These are phyloP conservation scores for Candida endomychidarum DNA, from an alignment of 805 yeast genomes.

Conservation along the genomic window DNA sequence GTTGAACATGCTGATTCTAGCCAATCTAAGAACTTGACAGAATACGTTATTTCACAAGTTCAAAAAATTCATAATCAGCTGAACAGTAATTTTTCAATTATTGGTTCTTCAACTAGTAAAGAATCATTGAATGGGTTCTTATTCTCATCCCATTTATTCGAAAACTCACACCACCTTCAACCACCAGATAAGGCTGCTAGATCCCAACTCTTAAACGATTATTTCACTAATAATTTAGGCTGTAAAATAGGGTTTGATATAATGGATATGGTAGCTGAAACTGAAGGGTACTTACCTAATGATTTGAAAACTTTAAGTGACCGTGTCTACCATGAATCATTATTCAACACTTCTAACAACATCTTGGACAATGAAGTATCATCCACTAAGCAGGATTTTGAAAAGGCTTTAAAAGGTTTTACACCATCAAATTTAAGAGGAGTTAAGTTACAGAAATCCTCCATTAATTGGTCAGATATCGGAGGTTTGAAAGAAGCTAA, in stretches of 20 bases:
- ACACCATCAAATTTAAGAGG: conserved; percentile 84
- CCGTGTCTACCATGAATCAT: conserved; percentile 58
- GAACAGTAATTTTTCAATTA: conserved; percentile 48
- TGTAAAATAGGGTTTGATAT: conserved; percentile 41
- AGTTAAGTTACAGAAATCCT: conserved; percentile 77
- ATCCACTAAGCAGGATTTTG: conserved; percentile 34
- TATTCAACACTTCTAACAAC: conserved; percentile 20
- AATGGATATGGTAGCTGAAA: conserved; percentile 54
- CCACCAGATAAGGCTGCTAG: conserved; percentile 72
- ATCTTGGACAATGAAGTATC: conserved; percentile 14
- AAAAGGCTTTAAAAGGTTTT: conserved; percentile 61
- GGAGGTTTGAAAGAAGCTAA: conserved; percentile 87
- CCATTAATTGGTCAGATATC: conserved; percentile 79
- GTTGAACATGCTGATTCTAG: conserved; percentile 58
- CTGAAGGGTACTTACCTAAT: conserved; percentile 88
- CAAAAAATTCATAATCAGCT: conserved; percentile 46
- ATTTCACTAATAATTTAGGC: conserved; percentile 27
- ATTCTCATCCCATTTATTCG: conserved; percentile 69
- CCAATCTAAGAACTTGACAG: conserved; percentile 63
- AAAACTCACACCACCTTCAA: conserved; percentile 55
- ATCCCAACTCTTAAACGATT: conserved; percentile 43
- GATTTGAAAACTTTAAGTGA: conserved; percentile 75
- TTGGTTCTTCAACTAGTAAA: conserved; percentile 64
- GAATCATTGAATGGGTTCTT: conserved; percentile 62
- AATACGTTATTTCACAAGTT: conserved; percentile 49